Conservation (phyloP, 1,284 basidiomycete species). For the Cutaneotrichosporon sp. region DNA sequence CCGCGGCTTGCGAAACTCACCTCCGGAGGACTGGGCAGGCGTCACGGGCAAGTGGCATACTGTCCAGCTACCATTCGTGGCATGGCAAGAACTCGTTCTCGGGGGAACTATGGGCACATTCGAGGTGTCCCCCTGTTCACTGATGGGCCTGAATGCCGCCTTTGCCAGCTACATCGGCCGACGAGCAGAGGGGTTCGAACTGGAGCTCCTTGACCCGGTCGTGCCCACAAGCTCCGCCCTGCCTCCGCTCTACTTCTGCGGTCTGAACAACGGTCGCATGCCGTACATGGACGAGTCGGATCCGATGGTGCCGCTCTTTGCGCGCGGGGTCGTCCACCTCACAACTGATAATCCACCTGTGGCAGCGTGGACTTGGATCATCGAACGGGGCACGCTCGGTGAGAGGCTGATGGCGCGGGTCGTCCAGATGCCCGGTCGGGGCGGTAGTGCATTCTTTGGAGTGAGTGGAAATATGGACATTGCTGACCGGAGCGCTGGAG, state of each 20-base stretch:
- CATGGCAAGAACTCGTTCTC: neutral
- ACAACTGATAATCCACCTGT: neutral
- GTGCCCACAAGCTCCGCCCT: too few species aligned
- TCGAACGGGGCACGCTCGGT: neutral
- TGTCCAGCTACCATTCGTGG: neutral
- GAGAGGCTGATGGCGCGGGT: neutral
- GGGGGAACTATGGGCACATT: neutral
- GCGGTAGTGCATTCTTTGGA: neutral
- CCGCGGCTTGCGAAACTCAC: neutral
- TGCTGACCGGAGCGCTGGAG: neutral
- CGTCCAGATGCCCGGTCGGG: neutral
- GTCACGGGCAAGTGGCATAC: neutral
- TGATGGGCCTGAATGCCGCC: neutral
- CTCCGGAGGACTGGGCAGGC: neutral
- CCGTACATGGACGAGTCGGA: neutral
- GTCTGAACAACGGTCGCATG: neutral
- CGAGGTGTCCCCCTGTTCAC: neutral
- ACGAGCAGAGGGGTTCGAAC: neutral
- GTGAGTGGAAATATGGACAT: neutral
- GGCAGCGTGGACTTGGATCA: neutral
- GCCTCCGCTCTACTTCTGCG: neutral
- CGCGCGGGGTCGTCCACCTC: neutral
- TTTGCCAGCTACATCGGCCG: neutral
- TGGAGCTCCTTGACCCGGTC: neutral
- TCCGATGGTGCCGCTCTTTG: neutral